Evolutionary conservation across 2,329 filamentous ascomycete genomes (phyloP), one percentile per base, ranked within the genome.

Genomic region (Calonectria leucothoes): DNA sequence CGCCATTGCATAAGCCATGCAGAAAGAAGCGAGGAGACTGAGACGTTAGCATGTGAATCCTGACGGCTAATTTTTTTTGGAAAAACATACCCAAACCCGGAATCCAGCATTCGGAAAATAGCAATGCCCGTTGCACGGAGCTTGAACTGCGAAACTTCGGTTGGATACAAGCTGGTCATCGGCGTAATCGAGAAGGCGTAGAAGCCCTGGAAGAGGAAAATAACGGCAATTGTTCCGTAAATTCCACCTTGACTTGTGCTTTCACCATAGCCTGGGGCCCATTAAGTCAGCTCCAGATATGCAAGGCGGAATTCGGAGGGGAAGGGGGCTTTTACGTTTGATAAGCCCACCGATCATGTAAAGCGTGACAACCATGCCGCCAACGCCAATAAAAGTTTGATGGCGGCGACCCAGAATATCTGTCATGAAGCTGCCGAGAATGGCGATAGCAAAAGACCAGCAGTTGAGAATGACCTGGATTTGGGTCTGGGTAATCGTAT

Each of bases 201-300:
- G 42, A 78, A 80, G 3, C 80, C 83, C 33, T 82, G 82, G 73
- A 83, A 84, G 10, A 84, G 74, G 70, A 84, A 84, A 17, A 84
- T 81, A 10, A 82, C 74, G 0, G 82, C 82, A 25, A 84, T 83
- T 2, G 83, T 85, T 27, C 83, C 84, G 59, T 86, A 87, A 20
- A 86, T 82, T 7, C 82, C 85, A 7, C 84, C 82, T 8, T 78
- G 81, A 72, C 86, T 82, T 1, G 78, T 82, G 39, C 82, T 84
- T 12, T 66, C 79, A 76, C 85, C 83, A 61, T 84, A 85, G 1
- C 17, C 68, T 74, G 35, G 20, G n/a, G 20, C 10, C 42, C 4
- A 23, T 15, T 8, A 48, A 20, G 23, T 52, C 14, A 70, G 39
- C n/a, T 25, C 14, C 20, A 29, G 6, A 51, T 45, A 45, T 45